These are phyloP conservation scores for Paraleonurus japonicus DNA, from an alignment of 257 asterid genomes.

Conservation along the genomic window DNA sequence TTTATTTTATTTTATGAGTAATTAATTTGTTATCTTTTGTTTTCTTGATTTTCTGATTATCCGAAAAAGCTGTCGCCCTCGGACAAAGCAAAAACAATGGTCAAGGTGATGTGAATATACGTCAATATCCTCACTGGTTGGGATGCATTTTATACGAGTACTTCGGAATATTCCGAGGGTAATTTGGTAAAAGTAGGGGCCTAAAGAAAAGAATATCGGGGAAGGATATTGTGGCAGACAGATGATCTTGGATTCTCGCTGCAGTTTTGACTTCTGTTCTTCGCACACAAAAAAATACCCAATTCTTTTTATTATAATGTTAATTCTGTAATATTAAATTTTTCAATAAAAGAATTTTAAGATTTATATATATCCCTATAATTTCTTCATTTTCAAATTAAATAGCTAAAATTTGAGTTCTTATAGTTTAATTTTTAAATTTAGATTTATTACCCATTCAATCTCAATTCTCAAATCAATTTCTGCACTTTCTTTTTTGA, in stretches of 20 bases:
- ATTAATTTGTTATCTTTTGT: background rate
- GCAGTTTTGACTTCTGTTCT: conserved; percentile 32
- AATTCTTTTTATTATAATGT: background rate
- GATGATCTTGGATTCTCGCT: conserved; percentile 40
- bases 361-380: no score
- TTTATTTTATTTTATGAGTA: no score
- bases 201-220: conserved; percentile 17
- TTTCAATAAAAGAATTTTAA: no score
- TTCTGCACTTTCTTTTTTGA: no score
- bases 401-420: no score
- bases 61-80: conserved; percentile 36
- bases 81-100: conserved; percentile 28
- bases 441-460: no score
- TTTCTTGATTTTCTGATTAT: conserved; percentile 26
- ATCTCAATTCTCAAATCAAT: no score
- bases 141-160: background rate
- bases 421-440: no score
- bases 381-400: no score
- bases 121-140: conserved; percentile 9
- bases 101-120: conserved; percentile 15
- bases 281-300: background rate
- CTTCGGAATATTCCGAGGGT: conserved; percentile 26
- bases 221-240: conserved; percentile 45
- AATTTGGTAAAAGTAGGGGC: conserved; percentile 9
- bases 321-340: no score